Evolutionary conservation across 257 asterid species (phyloP), one percentile per base, ranked within the genome.

Genomic region (Nicotiana noctiflora): DNA sequence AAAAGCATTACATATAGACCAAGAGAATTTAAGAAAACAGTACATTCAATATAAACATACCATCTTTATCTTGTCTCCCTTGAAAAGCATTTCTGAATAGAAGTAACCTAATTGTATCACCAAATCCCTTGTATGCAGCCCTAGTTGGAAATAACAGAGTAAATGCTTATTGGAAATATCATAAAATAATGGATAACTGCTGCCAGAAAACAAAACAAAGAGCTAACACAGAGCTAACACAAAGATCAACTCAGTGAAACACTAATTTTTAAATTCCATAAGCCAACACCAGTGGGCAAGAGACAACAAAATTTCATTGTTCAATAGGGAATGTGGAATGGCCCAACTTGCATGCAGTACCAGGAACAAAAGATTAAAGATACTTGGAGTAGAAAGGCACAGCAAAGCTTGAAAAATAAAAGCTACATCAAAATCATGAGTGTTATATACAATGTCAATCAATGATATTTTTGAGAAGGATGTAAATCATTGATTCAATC

Each of bases 101-200:
- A 86, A 96, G 93, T 79, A 96, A 92, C 86, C 97, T 92, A 82
- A 96, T 85, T 46, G 97, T 89, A 88, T 96, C 98, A 75, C 92
- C 85, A 90, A 85, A 91, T 82, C 99, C 99, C 87, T 92, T 96
- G 87, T 86, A 93, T 44, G 99, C 97, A 87, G 99, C 98, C 99
- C 99, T 95, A 88, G 77, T 78, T 75, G 74, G 76, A 88, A 81
- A 82, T 76, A 62, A 15, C 66, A 62, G 68, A 53, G 34, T 12
- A 74, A 72, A 64, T 74, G 37, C 44, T 74, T 46, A 23, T 13
- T 4, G 25, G 25, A 23, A 6, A 44, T 13, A 74, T 11, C 40
- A 49, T 14, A 70, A 46, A 19, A 12, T 6, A 49, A 74, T 32
- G 37, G 37, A 32, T 32, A 32, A 51, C 6, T 51, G 13, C 77